phyloP scores from a whole-genome alignment of 179 eudicot species.

The Silene coronaria region DNA sequence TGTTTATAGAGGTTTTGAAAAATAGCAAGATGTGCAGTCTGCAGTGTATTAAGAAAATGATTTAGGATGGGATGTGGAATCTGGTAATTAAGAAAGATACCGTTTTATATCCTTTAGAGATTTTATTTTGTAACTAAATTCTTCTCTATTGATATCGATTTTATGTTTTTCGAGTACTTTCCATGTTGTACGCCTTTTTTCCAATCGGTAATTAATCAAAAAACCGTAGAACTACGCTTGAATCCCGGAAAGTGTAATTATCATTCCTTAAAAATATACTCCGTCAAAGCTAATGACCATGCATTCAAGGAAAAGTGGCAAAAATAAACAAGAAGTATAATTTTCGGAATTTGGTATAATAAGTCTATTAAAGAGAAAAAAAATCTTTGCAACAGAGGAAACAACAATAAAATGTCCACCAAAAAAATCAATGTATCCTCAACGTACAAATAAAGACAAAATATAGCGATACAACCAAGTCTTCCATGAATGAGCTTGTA shows the following conservation, averaged over 20 bases:
- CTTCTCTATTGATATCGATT: background rate
- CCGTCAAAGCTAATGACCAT: background rate
- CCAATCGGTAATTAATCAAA: background rate
- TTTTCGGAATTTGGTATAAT: background rate
- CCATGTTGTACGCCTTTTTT: background rate
- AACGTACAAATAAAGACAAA: conserved; percentile 11
- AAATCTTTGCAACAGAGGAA: background rate
- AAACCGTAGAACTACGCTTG: background rate
- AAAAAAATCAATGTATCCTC: conserved; percentile 4
- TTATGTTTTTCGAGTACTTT: background rate
- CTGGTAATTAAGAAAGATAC: background rate
- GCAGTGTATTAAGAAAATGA: background rate
- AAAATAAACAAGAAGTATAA: background rate
- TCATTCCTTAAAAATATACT: no score
- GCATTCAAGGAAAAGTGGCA: background rate
- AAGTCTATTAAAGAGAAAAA: conserved; percentile 1
- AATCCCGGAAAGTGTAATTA: no score
- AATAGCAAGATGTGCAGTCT: background rate
- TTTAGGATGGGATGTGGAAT: background rate
- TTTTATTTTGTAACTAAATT: background rate
- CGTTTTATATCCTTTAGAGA: background rate
- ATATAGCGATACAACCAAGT: conserved; percentile 12
- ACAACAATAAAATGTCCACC: background rate
- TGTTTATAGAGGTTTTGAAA: background rate
- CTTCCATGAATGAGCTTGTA: conserved; percentile 12